Conservation (phyloP, 2,329 filamentous ascomycete species). For the Harringtonia aguacate region DNA sequence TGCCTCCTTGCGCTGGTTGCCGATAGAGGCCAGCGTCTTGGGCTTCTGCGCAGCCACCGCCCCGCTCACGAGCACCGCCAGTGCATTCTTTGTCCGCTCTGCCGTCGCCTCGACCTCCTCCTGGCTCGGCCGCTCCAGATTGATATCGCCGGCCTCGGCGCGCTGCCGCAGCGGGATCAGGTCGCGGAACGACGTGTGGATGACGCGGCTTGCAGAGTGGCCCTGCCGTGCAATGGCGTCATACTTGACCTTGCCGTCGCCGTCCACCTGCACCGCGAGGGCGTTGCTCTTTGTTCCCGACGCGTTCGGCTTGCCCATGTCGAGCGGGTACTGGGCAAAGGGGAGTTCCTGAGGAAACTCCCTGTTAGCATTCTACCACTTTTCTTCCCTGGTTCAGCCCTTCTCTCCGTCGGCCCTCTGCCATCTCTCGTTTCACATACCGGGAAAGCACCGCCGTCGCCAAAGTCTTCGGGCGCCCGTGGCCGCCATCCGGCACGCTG, state of each 20-base stretch:
- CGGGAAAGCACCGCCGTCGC: slow-evolving; percentile 91
- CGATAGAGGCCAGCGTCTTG: slow-evolving; percentile 71
- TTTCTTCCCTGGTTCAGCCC: background rate
- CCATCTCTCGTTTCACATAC: slow-evolving; percentile 39
- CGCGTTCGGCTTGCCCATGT: slow-evolving; percentile 75
- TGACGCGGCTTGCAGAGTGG: slow-evolving; percentile 70
- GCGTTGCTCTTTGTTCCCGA: slow-evolving; percentile 75
- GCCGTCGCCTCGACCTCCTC: slow-evolving; percentile 78
- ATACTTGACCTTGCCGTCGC: slow-evolving; percentile 89
- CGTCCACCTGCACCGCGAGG: slow-evolving; percentile 83
- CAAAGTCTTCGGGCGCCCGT: slow-evolving; percentile 80
- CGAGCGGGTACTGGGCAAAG: slow-evolving; percentile 88
- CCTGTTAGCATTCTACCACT: too few species aligned
- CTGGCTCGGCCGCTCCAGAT: slow-evolving; percentile 71
- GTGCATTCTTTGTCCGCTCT: slow-evolving; percentile 77
- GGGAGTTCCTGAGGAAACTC: slow-evolving; percentile 28
- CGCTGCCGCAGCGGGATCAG: slow-evolving; percentile 88
- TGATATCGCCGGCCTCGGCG: slow-evolving; percentile 85
- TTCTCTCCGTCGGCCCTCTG: background rate
- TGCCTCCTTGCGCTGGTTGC: slow-evolving; percentile 64
- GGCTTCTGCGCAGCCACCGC: slow-evolving; percentile 89
- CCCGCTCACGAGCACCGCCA: slow-evolving; percentile 71
- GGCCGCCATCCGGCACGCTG: slow-evolving; percentile 86
- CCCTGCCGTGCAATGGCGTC: slow-evolving; percentile 88
- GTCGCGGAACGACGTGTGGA: slow-evolving; percentile 95